These are phyloP conservation scores for Saccharomyces pastorianus DNA, from an alignment of 1,139 yeast species.

Conservation along the genomic window DNA sequence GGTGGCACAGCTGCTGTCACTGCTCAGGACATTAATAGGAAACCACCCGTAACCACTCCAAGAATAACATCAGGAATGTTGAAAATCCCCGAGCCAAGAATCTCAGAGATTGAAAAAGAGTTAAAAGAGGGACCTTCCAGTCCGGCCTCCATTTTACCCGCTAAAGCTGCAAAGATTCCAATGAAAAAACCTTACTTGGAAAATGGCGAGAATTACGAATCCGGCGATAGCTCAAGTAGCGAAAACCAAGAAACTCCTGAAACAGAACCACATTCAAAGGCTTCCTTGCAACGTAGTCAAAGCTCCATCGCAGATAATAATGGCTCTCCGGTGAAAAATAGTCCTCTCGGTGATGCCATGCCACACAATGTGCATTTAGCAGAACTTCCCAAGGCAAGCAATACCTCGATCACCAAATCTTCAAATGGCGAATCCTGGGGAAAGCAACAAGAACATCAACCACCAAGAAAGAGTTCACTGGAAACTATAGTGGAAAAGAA, in stretches of 20 bases:
- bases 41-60: conserved; percentile 14
- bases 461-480: conserved; percentile 16
- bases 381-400: conserved; percentile 21
- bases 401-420: conserved; percentile 7
- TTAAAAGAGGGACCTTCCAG: conserved; percentile 31
- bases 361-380: conserved; percentile 23
- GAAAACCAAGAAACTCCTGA: background rate
- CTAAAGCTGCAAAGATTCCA: conserved; percentile 30
- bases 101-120: conserved; percentile 34
- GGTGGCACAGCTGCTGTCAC: background rate
- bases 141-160: conserved; percentile 29
- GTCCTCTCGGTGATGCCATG: conserved; percentile 12
- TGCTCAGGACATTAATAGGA: background rate
- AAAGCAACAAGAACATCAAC: background rate
- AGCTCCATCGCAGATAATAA: conserved; percentile 30
- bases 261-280: conserved; percentile 8
- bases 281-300: conserved; percentile 14
- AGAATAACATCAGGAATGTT: conserved; percentile 68
- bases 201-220: conserved; percentile 12
- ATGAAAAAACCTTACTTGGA: conserved; percentile 28
- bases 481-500: conserved; percentile 17
- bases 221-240: conserved; percentile 6
- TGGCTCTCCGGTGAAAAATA: conserved; percentile 28
- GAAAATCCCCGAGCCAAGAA: conserved; percentile 36
- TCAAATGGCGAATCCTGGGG: conserved; percentile 1